A percentile compares a stretch with the other conserved stretches of the same genome.
These are phyloP conservation scores for Globisporangium okanoganense DNA, from an alignment of 352 stramenopile species.

Conservation along the genomic window DNA sequence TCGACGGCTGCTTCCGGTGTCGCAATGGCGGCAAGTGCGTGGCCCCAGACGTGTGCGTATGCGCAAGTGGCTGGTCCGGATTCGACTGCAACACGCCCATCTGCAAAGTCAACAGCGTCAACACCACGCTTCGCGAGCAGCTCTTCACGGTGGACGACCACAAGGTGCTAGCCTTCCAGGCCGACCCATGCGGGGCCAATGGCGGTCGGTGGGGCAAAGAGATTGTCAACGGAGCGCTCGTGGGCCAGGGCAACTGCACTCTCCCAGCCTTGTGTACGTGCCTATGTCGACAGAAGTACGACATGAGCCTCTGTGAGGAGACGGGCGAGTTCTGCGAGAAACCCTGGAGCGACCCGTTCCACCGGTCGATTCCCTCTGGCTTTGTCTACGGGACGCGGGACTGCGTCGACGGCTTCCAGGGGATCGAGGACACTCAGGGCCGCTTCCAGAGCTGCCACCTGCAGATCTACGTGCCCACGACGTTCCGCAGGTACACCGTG, in stretches of 20 bases:
- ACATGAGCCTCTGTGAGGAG: conserved; percentile 52
- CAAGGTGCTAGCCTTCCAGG: conserved; percentile 92
- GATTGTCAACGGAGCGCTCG: conserved; percentile 53
- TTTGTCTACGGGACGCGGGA: conserved; percentile 91
- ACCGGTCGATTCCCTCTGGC: conserved; percentile 64
- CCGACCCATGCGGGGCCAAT: conserved; percentile 89
- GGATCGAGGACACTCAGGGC: conserved; percentile 85
- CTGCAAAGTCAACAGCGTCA: conserved; percentile 66
- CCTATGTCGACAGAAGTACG: conserved; percentile 85
- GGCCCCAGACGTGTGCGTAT: conserved; percentile 88
- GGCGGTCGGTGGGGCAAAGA: conserved; percentile 77
- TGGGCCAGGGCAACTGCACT: conserved; percentile 93
- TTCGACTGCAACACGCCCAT: conserved; percentile 93
- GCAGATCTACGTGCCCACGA: conserved; percentile 91
- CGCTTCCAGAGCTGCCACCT: conserved; percentile 93
- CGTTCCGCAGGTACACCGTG: conserved; percentile 79
- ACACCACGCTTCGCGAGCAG: conserved; percentile 63
- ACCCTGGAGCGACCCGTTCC: conserved; percentile 78
- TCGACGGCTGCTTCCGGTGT: conserved; percentile 94
- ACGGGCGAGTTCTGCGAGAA: conserved; percentile 81
- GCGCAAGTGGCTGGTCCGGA: conserved; percentile 90
- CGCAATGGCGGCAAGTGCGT: conserved; percentile 92
- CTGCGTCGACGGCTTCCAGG: conserved; percentile 94
- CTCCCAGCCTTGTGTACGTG: conserved; percentile 90
- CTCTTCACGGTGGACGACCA: conserved; percentile 93